Conservation (phyloP, 345 rosid genomes). For the Salix brachista region DNA sequence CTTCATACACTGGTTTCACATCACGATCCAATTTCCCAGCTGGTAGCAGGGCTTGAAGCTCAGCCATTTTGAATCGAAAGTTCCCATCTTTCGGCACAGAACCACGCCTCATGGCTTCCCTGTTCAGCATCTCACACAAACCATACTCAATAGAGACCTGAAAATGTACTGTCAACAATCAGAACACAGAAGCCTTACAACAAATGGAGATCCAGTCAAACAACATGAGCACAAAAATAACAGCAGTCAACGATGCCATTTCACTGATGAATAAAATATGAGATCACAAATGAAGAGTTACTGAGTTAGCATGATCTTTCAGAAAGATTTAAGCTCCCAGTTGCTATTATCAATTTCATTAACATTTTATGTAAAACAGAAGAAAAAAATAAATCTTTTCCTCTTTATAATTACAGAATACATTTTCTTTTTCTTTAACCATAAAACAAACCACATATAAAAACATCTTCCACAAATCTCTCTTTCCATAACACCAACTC, state of each 20-base stretch:
- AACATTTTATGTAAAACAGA: neutral
- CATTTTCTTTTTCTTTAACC: no score
- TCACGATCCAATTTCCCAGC: conserved; percentile 58
- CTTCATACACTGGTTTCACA: conserved; percentile 40
- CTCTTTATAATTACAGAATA: no score
- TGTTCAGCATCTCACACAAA: conserved; percentile 68
- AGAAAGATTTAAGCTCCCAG: neutral
- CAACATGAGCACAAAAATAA: neutral
- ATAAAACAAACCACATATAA: no score
- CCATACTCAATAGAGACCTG: conserved; percentile 78
- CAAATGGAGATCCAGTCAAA: neutral
- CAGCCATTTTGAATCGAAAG: conserved; percentile 46
- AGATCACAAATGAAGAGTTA: neutral
- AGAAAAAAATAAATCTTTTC: no score
- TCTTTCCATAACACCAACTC: no score
- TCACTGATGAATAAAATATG: neutral
- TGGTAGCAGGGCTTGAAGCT: conserved; percentile 61
- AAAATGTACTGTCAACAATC: neutral
- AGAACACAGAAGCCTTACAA: neutral
- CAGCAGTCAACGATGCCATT: neutral
- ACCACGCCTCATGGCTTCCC: conserved; percentile 47
- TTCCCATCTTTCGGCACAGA: conserved; percentile 59
- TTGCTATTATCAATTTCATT: neutral
- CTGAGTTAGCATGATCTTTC: neutral
- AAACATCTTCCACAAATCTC: no score